Conservation (phyloP, 306 rosid genomes). For the Macrotyloma uniflorum region DNA sequence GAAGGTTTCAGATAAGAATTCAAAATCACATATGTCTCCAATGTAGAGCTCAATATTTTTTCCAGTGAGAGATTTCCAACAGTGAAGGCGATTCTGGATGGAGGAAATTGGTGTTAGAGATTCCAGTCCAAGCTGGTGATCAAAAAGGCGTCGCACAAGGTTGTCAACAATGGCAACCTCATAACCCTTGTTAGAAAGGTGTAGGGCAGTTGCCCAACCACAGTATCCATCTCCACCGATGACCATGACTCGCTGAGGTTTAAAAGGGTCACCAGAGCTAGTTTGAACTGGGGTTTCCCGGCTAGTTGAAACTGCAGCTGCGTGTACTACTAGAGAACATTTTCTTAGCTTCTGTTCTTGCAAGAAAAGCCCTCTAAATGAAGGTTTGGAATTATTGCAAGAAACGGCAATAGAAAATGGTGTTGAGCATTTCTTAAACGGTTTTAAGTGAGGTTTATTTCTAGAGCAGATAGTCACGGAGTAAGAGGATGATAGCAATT, state of each 20-base stretch:
- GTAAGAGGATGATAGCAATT: conserved; percentile 77
- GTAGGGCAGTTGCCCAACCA: conserved; percentile 99
- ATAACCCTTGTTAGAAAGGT: conserved; percentile 88
- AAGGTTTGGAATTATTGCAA: conserved; percentile 46
- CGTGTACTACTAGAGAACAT: conserved; percentile 43
- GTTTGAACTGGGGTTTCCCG: conserved; percentile 63
- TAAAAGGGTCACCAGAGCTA: conserved; percentile 53
- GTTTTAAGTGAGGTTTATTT: conserved; percentile 54
- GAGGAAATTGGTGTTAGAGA: conserved; percentile 90
- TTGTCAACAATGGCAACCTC: conserved; percentile 92
- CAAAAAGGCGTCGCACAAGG: conserved; percentile 90
- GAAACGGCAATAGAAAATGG: conserved; percentile 47
- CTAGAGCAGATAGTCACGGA: conserved; percentile 57
- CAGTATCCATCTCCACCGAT: conserved; percentile 98
- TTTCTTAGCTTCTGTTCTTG: conserved; percentile 49
- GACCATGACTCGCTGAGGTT: conserved; percentile 80
- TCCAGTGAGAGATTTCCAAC: conserved; percentile 92
- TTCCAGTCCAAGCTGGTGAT: conserved; percentile 87
- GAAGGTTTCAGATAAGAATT: conserved; percentile 85
- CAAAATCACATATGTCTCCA: conserved; percentile 96
- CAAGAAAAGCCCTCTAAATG: conserved; percentile 53
- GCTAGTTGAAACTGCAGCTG: conserved; percentile 59
- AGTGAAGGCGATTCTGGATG: conserved; percentile 73
- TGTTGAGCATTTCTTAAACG: conserved; percentile 45
- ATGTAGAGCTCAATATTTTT: conserved; percentile 74